These are phyloP conservation scores for Mycena capillaripes DNA, from an alignment of 768 basidiomycete genomes.

Conservation along the genomic window DNA sequence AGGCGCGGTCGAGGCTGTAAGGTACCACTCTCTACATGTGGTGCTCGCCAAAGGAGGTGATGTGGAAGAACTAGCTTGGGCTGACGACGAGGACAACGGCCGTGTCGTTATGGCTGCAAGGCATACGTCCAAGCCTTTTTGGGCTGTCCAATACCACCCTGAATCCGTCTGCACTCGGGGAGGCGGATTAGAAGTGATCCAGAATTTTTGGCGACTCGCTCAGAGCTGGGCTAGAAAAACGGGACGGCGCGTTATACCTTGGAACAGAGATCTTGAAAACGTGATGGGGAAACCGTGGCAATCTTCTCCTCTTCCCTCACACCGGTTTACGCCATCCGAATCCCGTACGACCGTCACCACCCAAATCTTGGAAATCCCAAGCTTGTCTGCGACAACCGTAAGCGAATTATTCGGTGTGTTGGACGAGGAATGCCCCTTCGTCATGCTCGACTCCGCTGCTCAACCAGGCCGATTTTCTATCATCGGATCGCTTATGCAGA, in stretches of 20 bases:
- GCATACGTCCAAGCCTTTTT: constrained; percentile 78
- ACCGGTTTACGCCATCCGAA: constrained; percentile 39
- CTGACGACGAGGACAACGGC: constrained; percentile 79
- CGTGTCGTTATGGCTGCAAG: constrained; percentile 80
- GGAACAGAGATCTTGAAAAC: constrained; percentile 53
- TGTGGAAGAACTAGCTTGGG: constrained; percentile 80
- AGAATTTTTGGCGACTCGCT: constrained; percentile 83
- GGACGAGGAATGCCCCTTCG: constrained; percentile 73
- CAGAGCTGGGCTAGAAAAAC: constrained; percentile 64
- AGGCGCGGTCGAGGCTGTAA: constrained; percentile 69
- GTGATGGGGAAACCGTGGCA: constrained; percentile 74
- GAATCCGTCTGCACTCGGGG: constrained; percentile 83
- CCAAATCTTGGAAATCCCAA: constrained; percentile 56
- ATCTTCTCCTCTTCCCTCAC: constrained; percentile 46
- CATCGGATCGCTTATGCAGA: constrained; percentile 69
- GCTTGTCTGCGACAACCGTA: constrained; percentile 58
- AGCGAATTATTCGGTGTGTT: constrained; percentile 75
- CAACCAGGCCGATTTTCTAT: constrained; percentile 83
- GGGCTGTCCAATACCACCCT: constrained; percentile 93
- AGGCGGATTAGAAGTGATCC: constrained; percentile 76
- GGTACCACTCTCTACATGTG: constrained; percentile 86
- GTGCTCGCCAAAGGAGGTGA: constrained; percentile 59
- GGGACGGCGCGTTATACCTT: constrained; percentile 55
- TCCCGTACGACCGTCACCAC: constrained; percentile 47
- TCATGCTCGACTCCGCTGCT: constrained; percentile 82